Conservation (phyloP, 2,329 filamentous ascomycete genomes). For the Rachicladosporium sp. region DNA sequence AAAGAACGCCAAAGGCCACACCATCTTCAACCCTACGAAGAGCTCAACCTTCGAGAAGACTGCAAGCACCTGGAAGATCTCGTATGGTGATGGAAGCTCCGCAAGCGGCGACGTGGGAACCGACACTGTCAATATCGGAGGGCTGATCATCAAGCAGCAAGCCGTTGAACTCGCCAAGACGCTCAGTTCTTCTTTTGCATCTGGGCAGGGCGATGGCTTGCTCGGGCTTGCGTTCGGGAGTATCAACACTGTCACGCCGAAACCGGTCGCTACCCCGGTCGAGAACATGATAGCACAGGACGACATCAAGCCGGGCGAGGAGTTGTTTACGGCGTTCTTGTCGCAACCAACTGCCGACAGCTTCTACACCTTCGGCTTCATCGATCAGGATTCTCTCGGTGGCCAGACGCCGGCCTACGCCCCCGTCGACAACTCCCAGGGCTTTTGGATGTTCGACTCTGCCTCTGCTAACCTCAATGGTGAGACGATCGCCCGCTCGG, state of each 20-base stretch:
- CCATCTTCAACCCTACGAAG: conserved; percentile 47
- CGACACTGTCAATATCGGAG: conserved; percentile 50
- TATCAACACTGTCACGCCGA: conserved; percentile 29
- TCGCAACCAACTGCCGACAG: conserved; percentile 41
- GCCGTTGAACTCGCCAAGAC: conserved; percentile 51
- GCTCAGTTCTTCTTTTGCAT: conserved; percentile 46
- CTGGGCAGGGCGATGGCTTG: conserved; percentile 49
- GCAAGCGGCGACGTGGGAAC: conserved; percentile 54
- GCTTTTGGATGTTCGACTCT: conserved; percentile 58
- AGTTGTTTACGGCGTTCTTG: conserved; percentile 54
- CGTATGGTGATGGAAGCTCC: conserved; percentile 55
- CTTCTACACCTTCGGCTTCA: conserved; percentile 64
- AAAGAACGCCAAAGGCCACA: conserved; percentile 33
- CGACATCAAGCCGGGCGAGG: conserved; percentile 39
- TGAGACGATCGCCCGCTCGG: conserved; percentile 35
- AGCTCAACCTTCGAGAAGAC: conserved; percentile 43
- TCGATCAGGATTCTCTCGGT: conserved; percentile 50
- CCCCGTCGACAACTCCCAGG: conserved; percentile 48
- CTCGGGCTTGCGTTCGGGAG: conserved; percentile 51
- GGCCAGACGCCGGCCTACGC: conserved; percentile 38
- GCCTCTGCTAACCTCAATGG: conserved; percentile 46
- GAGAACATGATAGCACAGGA: conserved; percentile 54
- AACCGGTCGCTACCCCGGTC: conserved; percentile 48
- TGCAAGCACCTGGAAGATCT: conserved; percentile 48
- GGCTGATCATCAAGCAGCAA: conserved; percentile 48